These are phyloP conservation scores for Diaporthe citrichinensis DNA, from an alignment of 2,329 filamentous ascomycete genomes.

Conservation along the genomic window DNA sequence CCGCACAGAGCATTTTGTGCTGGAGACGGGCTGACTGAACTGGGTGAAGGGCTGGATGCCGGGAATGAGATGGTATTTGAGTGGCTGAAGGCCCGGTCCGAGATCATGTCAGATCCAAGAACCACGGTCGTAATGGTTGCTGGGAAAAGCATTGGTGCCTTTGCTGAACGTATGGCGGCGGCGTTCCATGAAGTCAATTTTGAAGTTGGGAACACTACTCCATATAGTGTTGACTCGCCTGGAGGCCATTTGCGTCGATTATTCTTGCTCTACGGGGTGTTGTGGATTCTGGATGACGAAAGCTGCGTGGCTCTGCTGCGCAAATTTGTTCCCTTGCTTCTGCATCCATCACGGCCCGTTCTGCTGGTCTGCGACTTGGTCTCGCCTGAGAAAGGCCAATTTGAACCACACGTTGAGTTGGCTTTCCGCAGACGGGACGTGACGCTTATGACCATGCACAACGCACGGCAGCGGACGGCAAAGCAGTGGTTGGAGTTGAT, in stretches of 20 bases:
- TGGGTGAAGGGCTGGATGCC: not conserved
- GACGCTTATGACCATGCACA: slow-evolving; percentile 23
- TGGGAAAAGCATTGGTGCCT: slow-evolving; percentile 21
- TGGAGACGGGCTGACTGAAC: not conserved
- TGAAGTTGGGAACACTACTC: not conserved
- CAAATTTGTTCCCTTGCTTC: slow-evolving; percentile 1
- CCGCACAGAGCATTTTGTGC: fast-evolving
- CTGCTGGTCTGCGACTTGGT: slow-evolving; percentile 15
- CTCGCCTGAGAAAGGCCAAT: not conserved
- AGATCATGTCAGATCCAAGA: not conserved
- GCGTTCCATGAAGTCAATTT: not conserved
- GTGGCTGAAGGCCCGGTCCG: not conserved
- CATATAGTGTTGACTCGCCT: not conserved
- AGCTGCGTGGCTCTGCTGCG: slow-evolving; percentile 4
- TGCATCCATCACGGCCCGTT: not conserved
- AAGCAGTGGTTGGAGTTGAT: slow-evolving; percentile 9
- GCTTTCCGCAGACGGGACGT: slow-evolving; percentile 19
- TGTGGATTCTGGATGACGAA: slow-evolving; percentile 19
- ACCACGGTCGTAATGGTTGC: not conserved
- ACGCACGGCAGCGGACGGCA: slow-evolving; percentile 10
- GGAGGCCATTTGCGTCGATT: not conserved
- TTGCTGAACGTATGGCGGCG: slow-evolving; percentile 9
- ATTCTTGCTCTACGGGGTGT: slow-evolving; percentile 1
- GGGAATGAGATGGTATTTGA: slow-evolving; percentile 11
- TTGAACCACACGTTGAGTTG: not conserved